Conservation (phyloP, 352 stramenopile genomes). For the Phytopythium montanum region DNA sequence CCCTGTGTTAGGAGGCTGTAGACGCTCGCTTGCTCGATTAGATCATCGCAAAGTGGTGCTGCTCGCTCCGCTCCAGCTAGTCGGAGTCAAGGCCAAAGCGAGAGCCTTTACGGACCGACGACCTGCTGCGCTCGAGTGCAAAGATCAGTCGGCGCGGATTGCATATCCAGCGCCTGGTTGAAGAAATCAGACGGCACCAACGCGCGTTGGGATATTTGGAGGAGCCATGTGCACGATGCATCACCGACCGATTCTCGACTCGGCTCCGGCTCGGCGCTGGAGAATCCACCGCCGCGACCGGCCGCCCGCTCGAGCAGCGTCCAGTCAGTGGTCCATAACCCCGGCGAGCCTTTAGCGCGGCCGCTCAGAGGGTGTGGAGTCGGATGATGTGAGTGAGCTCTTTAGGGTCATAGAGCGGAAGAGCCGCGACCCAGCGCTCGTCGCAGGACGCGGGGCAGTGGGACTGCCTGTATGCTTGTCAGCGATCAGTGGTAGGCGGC, state of each 20-base stretch:
- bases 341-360: not conserved
- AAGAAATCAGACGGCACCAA: not conserved
- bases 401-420: not conserved
- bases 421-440: not conserved
- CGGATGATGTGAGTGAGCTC: not conserved
- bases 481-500: not conserved
- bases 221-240: not conserved
- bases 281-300: not conserved
- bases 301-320: not conserved
- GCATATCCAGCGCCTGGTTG: not conserved
- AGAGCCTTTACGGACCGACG: slow-evolving; percentile 2
- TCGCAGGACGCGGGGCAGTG: not conserved
- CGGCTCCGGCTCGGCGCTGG: not conserved
- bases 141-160: not conserved
- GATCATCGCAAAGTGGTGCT: not conserved
- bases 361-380: not conserved
- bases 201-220: not conserved
- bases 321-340: not conserved
- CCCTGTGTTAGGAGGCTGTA: not conserved
- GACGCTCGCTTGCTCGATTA: not conserved
- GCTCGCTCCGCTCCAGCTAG: not conserved
- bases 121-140: not conserved
- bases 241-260: not conserved
- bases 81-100: not conserved
- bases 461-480: not conserved